phyloP scores from a whole-genome alignment of 345 rosid species.

The Chamaenerion angustifolium region DNA sequence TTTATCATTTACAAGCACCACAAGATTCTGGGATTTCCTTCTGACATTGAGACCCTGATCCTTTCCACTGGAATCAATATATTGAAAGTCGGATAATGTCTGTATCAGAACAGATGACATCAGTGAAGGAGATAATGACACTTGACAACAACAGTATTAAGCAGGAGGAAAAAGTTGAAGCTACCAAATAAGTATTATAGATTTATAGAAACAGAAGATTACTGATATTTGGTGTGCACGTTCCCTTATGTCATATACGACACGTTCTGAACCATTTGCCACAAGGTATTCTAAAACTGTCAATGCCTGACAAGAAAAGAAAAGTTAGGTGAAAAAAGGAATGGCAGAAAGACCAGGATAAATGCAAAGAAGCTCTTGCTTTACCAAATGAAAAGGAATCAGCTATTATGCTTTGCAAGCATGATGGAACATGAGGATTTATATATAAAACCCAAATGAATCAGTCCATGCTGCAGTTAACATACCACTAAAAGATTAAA shows the following conservation, averaged over 20 bases:
- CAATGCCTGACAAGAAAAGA: conserved; percentile 46
- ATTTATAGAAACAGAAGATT: conserved; percentile 6
- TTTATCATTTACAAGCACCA: conserved; percentile 81
- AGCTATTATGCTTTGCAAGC: too few species aligned
- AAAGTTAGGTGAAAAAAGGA: background rate
- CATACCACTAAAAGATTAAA: background rate
- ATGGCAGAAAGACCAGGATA: too few species aligned
- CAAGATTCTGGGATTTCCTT: conserved; percentile 88
- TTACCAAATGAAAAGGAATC: too few species aligned
- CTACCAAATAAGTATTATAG: background rate
- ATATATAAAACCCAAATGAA: too few species aligned
- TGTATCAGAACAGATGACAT: conserved; percentile 14
- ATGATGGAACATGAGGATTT: too few species aligned
- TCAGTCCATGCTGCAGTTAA: background rate
- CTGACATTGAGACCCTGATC: conserved; percentile 97
- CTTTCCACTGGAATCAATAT: conserved; percentile 85
- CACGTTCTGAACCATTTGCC: conserved; percentile 85
- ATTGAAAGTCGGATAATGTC: conserved; percentile 80
- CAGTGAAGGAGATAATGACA: background rate
- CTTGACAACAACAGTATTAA: background rate
- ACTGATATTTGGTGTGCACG: conserved; percentile 87
- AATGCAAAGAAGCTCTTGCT: too few species aligned
- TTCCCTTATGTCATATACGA: conserved; percentile 75
- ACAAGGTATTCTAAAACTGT: conserved; percentile 84
- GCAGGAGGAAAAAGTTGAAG: background rate